Base-by-base conservation (phyloP, 257 asterid genomes). In the Thymus mandschuricus region DNA sequence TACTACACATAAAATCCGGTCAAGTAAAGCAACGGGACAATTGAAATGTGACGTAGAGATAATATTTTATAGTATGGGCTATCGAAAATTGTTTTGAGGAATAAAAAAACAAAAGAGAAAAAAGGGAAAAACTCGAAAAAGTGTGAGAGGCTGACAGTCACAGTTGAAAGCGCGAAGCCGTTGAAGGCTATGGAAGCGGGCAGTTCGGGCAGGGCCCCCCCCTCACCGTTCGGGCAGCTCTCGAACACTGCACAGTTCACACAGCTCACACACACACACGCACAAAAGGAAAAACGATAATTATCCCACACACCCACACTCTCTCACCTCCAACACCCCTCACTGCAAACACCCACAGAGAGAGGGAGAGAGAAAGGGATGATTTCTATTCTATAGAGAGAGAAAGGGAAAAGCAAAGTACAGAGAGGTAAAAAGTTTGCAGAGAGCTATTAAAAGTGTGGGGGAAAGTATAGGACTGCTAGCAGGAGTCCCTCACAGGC, bases 151-250 rank as follows among this genome's bases (percentile, higher is more conserved):
- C 68, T 58, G 82, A 80, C 76, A 73, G 81, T 67, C 82, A 70
- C 80, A 67, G 81, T 70, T 78, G 79, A 76, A 81, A 86, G 79
- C 86, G 86, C 81, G 95, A 89, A 86, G 87, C 87, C 83, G 88
- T 92, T 81, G 66, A 64, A 75, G 78, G 73, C 31, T 79, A 74
- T 67, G 81, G 74, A 48, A 60, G 34, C 76, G 96, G 96, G 95
- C 88, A 89, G 86, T 27, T 13, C 76, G 93, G 89, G 88, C 84
- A 81, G 72, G 3, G 57, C 60, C 49, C 5, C 60, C 77, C 75
- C 2, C 62, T 75, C 74, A 72, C 86, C 85, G 90, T 78, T 80
- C 88, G 96, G 96, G 89, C 89, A 91, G 83, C 76, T 57, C 81
- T 73, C 77, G 81, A 69, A 68, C 85, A 72, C 79, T 80, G 87